Conservation (phyloP, 768 basidiomycete species). For the Brasilioporus rufonigricans region DNA sequence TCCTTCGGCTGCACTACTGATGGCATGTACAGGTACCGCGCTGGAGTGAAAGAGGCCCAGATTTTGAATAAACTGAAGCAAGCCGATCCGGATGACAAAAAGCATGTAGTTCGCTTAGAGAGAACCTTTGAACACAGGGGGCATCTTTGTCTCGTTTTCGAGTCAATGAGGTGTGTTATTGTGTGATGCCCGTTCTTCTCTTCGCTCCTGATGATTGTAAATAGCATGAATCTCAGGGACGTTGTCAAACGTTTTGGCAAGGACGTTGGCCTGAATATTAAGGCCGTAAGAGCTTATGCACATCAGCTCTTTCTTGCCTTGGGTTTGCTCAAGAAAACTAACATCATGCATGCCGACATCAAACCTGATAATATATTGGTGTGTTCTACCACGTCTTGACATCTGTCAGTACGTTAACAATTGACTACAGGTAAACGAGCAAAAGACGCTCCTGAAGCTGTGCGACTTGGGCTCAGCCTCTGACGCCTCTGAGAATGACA, state of each 20-base stretch:
- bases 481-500: constrained; percentile 92
- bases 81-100: constrained; percentile 95
- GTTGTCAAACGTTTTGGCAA: constrained; percentile 98
- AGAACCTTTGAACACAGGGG: constrained; percentile 96
- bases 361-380: constrained; percentile 98
- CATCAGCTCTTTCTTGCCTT: constrained; percentile 93
- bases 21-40: constrained; percentile 73
- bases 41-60: constrained; percentile 87
- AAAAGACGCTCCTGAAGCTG: constrained; percentile 88
- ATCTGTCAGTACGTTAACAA: constrained; percentile 15
- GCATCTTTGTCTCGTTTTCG: constrained; percentile 94
- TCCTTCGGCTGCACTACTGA: constrained; percentile 3
- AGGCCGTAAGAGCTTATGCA: constrained; percentile 97
- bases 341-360: constrained; percentile 97
- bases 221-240: constrained; percentile 95
- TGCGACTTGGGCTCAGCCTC: constrained; percentile 98
- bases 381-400: constrained; percentile 29
- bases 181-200: constrained; percentile 1
- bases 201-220: constrained; percentile 11
- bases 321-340: constrained; percentile 80
- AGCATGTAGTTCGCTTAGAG: constrained; percentile 91
- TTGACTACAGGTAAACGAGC: constrained; percentile 78
- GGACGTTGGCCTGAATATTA: constrained; percentile 93
- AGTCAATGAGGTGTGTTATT: constrained; percentile 74
- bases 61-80: constrained; percentile 85